A percentile compares a stretch with the other conserved stretches of the same genome.
Conservation (phyloP, 129 eudicot genomes). For the Silybum marianum region DNA sequence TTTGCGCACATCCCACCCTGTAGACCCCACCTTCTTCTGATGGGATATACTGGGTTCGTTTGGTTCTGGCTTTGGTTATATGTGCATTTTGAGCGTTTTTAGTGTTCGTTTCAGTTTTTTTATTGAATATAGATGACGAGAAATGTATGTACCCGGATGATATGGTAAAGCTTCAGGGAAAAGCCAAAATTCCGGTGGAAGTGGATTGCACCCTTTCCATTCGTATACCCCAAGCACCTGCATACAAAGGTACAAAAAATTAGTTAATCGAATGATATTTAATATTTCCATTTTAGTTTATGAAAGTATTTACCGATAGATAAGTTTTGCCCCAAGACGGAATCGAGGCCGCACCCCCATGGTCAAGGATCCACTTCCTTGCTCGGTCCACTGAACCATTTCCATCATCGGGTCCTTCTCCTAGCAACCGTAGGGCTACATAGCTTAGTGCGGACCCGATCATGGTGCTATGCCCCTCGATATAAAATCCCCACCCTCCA, state of each 20-base stretch:
- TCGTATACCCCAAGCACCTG: conserved; percentile 84
- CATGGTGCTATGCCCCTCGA: conserved; percentile 83
- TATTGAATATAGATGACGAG: not conserved
- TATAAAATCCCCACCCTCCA: conserved; percentile 89
- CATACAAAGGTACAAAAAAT: not conserved
- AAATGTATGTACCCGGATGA: conserved; percentile 57
- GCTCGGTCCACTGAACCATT: conserved; percentile 54
- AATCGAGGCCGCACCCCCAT: conserved; percentile 76
- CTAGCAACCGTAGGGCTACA: conserved; percentile 58
- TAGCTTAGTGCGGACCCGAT: conserved; percentile 77
- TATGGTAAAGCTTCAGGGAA: conserved; percentile 69
- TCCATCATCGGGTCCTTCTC: conserved; percentile 64
- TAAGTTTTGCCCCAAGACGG: conserved; percentile 88
- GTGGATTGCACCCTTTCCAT: conserved; percentile 82
- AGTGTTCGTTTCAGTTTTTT: not conserved
- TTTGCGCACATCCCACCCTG: too few species aligned
- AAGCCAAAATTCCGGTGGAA: conserved; percentile 88
- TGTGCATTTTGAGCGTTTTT: not conserved
- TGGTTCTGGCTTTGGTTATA: too few species aligned
- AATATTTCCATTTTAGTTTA: not conserved
- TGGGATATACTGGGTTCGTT: too few species aligned
- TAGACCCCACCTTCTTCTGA: too few species aligned
- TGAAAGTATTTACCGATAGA: conserved; percentile 60
- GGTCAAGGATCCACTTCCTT: conserved; percentile 72
- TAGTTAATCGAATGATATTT: not conserved